Evolutionary conservation across 2,329 filamentous ascomycete species (phyloP), one percentile per base, ranked within the genome.

Genomic region (Stachybotrys echinatus): DNA sequence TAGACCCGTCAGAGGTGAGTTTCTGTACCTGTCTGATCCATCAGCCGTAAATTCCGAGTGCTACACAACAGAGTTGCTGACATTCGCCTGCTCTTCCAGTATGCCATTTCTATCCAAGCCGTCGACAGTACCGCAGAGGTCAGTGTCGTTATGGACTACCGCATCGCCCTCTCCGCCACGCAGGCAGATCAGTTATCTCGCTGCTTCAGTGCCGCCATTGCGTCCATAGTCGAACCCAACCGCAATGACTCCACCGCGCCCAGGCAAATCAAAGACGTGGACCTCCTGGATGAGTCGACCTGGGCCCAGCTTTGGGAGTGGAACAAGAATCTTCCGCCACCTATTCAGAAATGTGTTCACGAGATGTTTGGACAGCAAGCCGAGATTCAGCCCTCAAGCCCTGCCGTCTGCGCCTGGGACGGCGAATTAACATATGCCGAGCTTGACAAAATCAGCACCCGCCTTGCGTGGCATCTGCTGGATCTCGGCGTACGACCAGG

Each of bases 401-500:
- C 27, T 12, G 42, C 20, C 23, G 42, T 45, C 10, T 18, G 17
- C 6, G 19, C 20, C 3, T 45, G 42, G 42, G 42, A 45, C 17
- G 7, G 42, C 14, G 23, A n/a, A 8, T 27, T 45, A 6, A 45
- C 20, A 3, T 45, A 23, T 18, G 6, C 4, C 17, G 4, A 45
- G 20, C 21, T 45, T 6, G 20, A 47, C 20, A 51, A 54, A 5
- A 40, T 59, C 12, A 40, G 51, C 6, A 19, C 48, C 5, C 6
- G 6, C 7, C 21, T 45, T 3, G 42, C 42, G 7, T 6, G 12
- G 4, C 3, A 45, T 3, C 19, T 45, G 4, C 10, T 6, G 17
- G 4, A 10, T 3, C 4, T 6, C 17, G 3, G 17, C 22, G 42
- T 19, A 49, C 54, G 70, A 22, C 42, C 50, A 3, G 54, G 55